Base-by-base conservation (phyloP, 805 yeast genomes). In the Teunomyces panamensis region DNA sequence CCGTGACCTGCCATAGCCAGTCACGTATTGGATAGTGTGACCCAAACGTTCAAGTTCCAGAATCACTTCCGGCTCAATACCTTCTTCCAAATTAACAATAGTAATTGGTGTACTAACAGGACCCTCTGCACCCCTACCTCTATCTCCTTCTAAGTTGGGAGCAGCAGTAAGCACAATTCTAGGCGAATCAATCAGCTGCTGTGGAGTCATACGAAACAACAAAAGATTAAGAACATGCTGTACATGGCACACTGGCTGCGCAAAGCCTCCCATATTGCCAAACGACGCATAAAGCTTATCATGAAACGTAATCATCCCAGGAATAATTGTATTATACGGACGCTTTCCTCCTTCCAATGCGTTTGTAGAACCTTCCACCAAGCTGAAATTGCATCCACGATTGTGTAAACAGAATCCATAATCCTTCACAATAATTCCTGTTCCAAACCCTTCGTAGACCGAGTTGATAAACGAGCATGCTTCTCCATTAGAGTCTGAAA, bases 181-280 rank as follows among this genome's bases (percentile, higher is more conserved):
- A 3, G 95, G 94, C 9, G 85, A 81, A 59, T 87, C 94, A 32
- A 87, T 63, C 4, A 90, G 83, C 55, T 81, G 79, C 64, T 88
- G 95, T 2, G 92, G 88, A 46, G 79, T 77, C 56, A 83, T 64
- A 0, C 82, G 83, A 61, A 84, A 87, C 9, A 82, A 58, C 2
- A 76, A 56, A 74, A 87, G 62, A 60, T 88, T 87, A 51, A 87
- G 64, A 33, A 79, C 83, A 32, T 85, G 91, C 62, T 86, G 92
- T 5, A 87, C 81, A 56, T 87, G 95, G 1, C 91, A 91, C 56
- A 85, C 89, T 2, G 95, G 95, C 63, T 88, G 96, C 71, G 84
- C 86, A 68, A 82, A 87, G 0, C 92, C 95, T 13, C 96, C 96
- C 89, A 86, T 87, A 51, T 85, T 87, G 43, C 92, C 94, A 55